Evolutionary conservation across 257 asterid species (phyloP).

Genomic region (Oldenlandia corymbosa): DNA sequence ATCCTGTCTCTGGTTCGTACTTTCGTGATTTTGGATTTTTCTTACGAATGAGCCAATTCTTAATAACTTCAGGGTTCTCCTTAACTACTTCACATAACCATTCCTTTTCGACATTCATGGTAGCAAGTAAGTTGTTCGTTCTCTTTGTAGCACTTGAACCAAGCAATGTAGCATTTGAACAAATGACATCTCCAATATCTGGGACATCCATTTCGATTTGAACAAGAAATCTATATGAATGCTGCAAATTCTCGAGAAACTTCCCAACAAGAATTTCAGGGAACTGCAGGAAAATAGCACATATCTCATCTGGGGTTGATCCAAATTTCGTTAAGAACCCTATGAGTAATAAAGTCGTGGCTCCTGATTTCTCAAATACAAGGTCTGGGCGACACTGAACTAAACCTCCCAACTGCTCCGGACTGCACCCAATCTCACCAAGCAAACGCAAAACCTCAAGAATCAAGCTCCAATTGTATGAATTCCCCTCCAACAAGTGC

Average conservation of each 20-base stretch:
- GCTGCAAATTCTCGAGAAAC: constrained; percentile 34
- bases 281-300: constrained; percentile 31
- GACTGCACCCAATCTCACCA: constrained; percentile 34
- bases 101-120: constrained; percentile 36
- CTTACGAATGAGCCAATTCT: constrained; percentile 44
- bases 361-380: constrained; percentile 51
- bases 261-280: constrained; percentile 35
- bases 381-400: constrained; percentile 38
- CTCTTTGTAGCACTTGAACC: constrained; percentile 56
- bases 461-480: constrained; percentile 45
- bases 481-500: constrained; percentile 32
- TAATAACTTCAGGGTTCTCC: constrained; percentile 47
- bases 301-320: constrained; percentile 24
- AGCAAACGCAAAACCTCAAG: constrained; percentile 37
- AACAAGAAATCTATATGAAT: constrained; percentile 46
- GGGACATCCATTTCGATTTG: constrained; percentile 42
- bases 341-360: constrained; percentile 29
- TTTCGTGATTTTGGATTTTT: constrained; percentile 28
- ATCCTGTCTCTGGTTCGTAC: constrained; percentile 25
- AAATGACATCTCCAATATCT: constrained; percentile 39
- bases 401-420: constrained; percentile 32
- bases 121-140: constrained; percentile 25
- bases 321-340: constrained; percentile 60
- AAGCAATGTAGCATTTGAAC: constrained; percentile 34
- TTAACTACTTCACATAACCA: constrained; percentile 44